Evolutionary conservation across 2,329 filamentous ascomycete species (phyloP).

Genomic region (Sordariomycetes sp.): DNA sequence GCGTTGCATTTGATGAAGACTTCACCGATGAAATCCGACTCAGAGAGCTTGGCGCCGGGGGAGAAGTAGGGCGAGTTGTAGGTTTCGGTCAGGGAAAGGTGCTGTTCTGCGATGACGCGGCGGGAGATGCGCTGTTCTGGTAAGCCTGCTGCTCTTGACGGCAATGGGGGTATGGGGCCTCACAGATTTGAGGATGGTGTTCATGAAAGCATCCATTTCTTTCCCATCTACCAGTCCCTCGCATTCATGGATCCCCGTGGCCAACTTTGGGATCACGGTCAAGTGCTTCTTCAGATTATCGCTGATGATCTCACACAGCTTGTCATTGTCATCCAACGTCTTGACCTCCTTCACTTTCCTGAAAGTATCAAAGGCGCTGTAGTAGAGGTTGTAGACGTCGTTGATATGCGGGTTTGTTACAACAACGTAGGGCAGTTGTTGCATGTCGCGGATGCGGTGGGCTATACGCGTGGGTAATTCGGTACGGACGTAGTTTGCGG

Average conservation of each 20-base stretch:
- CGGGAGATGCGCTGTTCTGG: conserved; percentile 73
- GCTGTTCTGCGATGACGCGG: conserved; percentile 94
- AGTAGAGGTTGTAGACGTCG: conserved; percentile 94
- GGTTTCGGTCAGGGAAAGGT: conserved; percentile 88
- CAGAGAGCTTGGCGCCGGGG: conserved; percentile 62
- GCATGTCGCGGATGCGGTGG: conserved; percentile 93
- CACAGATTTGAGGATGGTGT: conserved; percentile 81
- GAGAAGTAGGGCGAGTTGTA: conserved; percentile 89
- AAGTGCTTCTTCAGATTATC: conserved; percentile 79
- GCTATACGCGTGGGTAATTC: conserved; percentile 86
- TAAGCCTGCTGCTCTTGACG: too few species aligned
- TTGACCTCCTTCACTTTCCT: conserved; percentile 77
- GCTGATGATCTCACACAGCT: conserved; percentile 71
- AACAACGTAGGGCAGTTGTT: conserved; percentile 89
- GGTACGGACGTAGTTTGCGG: conserved; percentile 93
- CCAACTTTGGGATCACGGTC: conserved; percentile 85
- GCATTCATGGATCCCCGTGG: conserved; percentile 90
- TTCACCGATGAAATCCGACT: conserved; percentile 84
- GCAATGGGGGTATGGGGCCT: conserved; percentile 15
- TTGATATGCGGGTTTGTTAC: conserved; percentile 92
- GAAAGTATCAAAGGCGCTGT: conserved; percentile 88
- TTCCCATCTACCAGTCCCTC: conserved; percentile 71
- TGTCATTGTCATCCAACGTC: conserved; percentile 81
- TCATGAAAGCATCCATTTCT: conserved; percentile 90
- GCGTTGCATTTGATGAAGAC: conserved; percentile 92